Percentiles rank a stretch among this genome's conserved stretches.
phyloP scores from a whole-genome alignment of 345 rosid species.

The Balakata baccata region DNA sequence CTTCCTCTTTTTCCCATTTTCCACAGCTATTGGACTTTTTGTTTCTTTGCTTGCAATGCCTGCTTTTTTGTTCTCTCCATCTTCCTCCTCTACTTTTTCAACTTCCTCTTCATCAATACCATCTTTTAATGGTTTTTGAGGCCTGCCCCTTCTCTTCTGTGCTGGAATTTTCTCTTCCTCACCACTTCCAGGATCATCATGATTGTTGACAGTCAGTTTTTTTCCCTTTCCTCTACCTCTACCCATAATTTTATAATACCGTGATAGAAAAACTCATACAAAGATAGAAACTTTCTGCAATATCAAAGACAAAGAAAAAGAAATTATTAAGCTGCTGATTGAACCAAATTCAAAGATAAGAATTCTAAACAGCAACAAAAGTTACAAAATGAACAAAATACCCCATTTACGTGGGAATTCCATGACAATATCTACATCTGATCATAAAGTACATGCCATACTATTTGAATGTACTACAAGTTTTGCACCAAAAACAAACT shows the following conservation, averaged over 20 bases:
- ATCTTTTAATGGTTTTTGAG: conserved; percentile 59
- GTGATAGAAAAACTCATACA: conserved; percentile 26
- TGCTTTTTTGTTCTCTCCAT: conserved; percentile 45
- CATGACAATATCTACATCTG: background rate
- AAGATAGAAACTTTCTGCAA: conserved; percentile 29
- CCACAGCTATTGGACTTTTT: conserved; percentile 37
- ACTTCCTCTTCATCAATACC: conserved; percentile 52
- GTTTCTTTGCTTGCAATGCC: conserved; percentile 33
- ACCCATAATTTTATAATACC: conserved; percentile 48
- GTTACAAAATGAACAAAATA: background rate
- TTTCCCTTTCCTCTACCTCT: conserved; percentile 76
- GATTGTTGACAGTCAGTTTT: conserved; percentile 44
- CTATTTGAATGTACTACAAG: background rate
- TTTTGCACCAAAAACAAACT: background rate
- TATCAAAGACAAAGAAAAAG: conserved; percentile 8
- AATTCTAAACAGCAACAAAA: background rate
- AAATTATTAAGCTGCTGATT: conserved; percentile 1
- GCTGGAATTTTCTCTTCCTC: conserved; percentile 71
- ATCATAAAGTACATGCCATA: background rate
- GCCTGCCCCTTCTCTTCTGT: conserved; percentile 72
- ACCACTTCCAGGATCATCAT: conserved; percentile 54
- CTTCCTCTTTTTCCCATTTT: conserved; percentile 67
- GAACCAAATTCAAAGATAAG: background rate
- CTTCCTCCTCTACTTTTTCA: conserved; percentile 50
- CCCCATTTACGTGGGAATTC: background rate